These are phyloP conservation scores for Botrytis deweyae DNA, from an alignment of 2,329 filamentous ascomycete genomes.

Conservation along the genomic window DNA sequence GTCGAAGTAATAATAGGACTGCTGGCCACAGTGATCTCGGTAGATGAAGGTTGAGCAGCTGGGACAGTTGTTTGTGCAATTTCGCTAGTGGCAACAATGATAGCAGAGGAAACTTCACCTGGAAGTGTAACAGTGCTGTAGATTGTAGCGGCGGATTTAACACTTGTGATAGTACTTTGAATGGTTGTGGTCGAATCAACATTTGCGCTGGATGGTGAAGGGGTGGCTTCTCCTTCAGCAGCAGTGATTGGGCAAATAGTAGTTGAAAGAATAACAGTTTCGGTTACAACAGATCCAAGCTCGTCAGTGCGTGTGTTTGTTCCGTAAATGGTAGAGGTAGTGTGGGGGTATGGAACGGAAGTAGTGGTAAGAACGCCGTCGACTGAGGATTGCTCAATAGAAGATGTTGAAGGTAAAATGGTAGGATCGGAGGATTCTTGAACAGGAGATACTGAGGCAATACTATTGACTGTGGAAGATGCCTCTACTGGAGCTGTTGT, in stretches of 20 bases:
- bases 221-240: not conserved
- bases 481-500: not conserved
- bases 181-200: not conserved
- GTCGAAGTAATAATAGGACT: not conserved
- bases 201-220: not conserved
- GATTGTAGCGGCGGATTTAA: not conserved
- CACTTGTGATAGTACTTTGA: not conserved
- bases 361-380: not conserved
- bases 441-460: not conserved
- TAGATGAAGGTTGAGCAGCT: not conserved
- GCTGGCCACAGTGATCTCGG: not conserved
- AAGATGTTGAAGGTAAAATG: not conserved
- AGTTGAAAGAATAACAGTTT: slow-evolving; percentile 18
- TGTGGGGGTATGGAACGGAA: not conserved
- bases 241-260: slow-evolving; percentile 14
- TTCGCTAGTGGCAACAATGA: not conserved
- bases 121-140: slow-evolving; percentile 14
- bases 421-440: not conserved
- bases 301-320: slow-evolving; percentile 14
- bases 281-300: slow-evolving; percentile 16
- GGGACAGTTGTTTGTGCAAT: not conserved
- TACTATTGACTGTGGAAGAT: not conserved
- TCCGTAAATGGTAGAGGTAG: slow-evolving; percentile 10
- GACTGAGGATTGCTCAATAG: not conserved
- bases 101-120: not conserved